Percentiles rank a stretch among this genome's conserved stretches.
These are phyloP conservation scores for Hypoxylon sp. DNA, from an alignment of 2,329 filamentous ascomycete genomes.

Conservation along the genomic window DNA sequence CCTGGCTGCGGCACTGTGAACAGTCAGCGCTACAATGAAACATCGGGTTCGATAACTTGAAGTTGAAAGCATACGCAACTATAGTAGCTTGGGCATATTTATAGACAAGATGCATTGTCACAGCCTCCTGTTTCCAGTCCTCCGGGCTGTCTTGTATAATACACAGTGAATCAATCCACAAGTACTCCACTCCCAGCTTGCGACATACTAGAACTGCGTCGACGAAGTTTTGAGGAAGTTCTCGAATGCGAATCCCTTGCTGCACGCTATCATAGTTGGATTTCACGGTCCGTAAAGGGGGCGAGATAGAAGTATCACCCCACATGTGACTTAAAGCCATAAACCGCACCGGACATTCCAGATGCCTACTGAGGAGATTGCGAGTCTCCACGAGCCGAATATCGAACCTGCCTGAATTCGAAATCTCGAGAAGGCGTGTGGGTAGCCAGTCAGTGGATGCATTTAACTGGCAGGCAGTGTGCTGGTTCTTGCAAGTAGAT, in stretches of 20 bases:
- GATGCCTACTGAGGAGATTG: not conserved
- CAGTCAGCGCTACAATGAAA: not conserved
- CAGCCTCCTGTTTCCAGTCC: slow-evolving; percentile 4
- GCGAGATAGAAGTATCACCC: not conserved
- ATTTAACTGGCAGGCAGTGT: not conserved
- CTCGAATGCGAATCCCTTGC: not conserved
- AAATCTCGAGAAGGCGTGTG: not conserved
- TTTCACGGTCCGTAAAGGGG: slow-evolving; percentile 1
- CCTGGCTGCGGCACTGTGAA: not conserved
- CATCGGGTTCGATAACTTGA: not conserved
- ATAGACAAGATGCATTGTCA: not conserved
- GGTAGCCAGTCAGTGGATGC: not conserved
- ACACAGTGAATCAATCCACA: slow-evolving; percentile 14
- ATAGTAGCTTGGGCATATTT: slow-evolving; percentile 1
- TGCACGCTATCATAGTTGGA: not conserved
- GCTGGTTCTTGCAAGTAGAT: not conserved
- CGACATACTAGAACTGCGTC: slow-evolving; percentile 1
- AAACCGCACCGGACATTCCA: not conserved
- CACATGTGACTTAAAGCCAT: slow-evolving; percentile 1
- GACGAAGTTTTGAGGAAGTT: not conserved
- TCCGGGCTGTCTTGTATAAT: slow-evolving; percentile 2
- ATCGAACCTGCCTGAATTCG: not conserved
- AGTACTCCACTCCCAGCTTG: not conserved
- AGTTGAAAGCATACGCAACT: not conserved
- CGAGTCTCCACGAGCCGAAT: not conserved